Evolutionary conservation across 129 eudicot genomes (phyloP).

Genomic region (Tagetes erecta): DNA sequence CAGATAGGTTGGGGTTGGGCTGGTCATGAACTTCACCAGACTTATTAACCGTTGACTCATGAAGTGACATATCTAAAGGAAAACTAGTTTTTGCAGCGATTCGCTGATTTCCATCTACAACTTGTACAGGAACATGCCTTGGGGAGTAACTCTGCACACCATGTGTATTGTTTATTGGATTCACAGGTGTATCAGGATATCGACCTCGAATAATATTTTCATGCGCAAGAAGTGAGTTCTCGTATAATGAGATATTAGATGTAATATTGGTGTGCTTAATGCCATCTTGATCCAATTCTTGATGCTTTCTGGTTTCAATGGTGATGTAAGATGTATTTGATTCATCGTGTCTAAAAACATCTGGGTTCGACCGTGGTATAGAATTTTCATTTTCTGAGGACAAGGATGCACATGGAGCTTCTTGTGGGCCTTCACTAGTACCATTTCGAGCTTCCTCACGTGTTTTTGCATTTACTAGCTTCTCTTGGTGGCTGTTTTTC

Average conservation of each 20-base stretch:
- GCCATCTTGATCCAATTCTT: conserved; percentile 36
- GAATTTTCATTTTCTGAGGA: conserved; percentile 44
- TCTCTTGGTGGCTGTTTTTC: conserved; percentile 46
- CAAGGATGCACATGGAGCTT: conserved; percentile 39
- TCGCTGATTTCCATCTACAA: conserved; percentile 71
- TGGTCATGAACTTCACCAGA: conserved; percentile 40
- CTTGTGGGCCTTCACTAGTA: conserved; percentile 17
- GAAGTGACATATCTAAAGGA: conserved; percentile 38
- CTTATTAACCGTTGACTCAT: conserved; percentile 45
- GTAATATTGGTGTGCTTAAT: conserved; percentile 35
- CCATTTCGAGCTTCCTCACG: conserved; percentile 31
- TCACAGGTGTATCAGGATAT: conserved; percentile 28
- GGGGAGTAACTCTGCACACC: conserved; percentile 52
- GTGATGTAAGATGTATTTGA: conserved; percentile 50
- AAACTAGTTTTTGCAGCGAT: conserved; percentile 27
- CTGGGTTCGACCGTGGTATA: conserved; percentile 25
- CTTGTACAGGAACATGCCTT: conserved; percentile 89
- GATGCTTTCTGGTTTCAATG: conserved; percentile 44
- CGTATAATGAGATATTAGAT: conserved; percentile 37
- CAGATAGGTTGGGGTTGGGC: conserved; percentile 12
- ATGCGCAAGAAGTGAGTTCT: conserved; percentile 21
- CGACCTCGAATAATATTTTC: conserved; percentile 34
- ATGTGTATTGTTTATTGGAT: conserved; percentile 35
- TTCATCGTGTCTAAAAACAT: conserved; percentile 48
- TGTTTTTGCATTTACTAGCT: conserved; percentile 26